phyloP scores from a whole-genome alignment of 495 filamentous ascomycete species.

The Neurospora sp. region DNA sequence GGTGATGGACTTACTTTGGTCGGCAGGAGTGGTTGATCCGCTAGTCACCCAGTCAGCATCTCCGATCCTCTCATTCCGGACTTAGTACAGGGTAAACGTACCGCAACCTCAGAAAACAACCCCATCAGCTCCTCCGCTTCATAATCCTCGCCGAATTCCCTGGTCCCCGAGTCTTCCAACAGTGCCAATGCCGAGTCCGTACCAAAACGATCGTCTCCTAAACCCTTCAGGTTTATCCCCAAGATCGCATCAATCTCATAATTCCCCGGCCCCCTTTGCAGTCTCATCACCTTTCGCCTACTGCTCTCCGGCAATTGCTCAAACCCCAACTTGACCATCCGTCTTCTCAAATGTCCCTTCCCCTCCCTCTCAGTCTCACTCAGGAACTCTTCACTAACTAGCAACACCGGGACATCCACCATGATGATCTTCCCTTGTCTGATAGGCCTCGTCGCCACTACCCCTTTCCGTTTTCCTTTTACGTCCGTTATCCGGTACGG shows the following conservation, averaged over 20 bases:
- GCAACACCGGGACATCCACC: neutral
- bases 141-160: neutral
- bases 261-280: conserved; percentile 12
- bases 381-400: conserved; percentile 26
- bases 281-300: conserved; percentile 9
- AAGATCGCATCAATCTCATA: conserved; percentile 31
- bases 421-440: too few relatives aligned
- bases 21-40: conserved; percentile 33
- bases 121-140: conserved; percentile 23
- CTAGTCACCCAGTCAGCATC: conserved; percentile 11
- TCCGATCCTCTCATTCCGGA: too few relatives aligned
- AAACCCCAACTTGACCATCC: conserved; percentile 22
- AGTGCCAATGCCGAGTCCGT: neutral
- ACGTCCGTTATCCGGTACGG: too few relatives aligned
- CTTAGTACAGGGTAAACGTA: neutral
- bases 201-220: neutral
- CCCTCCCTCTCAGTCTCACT: neutral
- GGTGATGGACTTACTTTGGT: conserved; percentile 28
- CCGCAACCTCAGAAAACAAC: conserved; percentile 27
- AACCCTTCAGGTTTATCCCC: conserved; percentile 27
- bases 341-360: conserved; percentile 19
- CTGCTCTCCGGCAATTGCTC: conserved; percentile 26
- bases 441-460: too few relatives aligned
- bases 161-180: neutral
- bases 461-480: too few relatives aligned